Conservation (phyloP, 2,329 filamentous ascomycete species). For the Aspergillus texensis region DNA sequence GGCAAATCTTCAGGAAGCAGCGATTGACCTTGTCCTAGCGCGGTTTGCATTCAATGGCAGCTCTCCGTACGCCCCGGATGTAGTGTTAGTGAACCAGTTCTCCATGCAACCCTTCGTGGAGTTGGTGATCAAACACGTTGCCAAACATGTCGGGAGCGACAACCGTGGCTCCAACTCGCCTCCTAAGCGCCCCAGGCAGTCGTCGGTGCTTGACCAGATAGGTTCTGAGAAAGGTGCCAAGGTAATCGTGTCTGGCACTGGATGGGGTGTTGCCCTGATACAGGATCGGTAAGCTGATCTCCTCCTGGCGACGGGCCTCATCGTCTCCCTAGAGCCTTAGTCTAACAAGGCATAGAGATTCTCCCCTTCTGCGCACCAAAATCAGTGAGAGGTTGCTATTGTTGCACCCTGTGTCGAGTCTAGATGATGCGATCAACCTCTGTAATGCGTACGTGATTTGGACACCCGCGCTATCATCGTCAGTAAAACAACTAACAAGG, state of each 20-base stretch:
- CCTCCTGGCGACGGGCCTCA: not conserved
- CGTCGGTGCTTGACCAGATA: constrained; percentile 24
- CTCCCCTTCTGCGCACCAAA: constrained; percentile 42
- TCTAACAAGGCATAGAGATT: constrained; percentile 21
- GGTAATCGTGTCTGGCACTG: constrained; percentile 31
- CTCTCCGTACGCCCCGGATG: constrained; percentile 64
- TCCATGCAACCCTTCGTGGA: constrained; percentile 58
- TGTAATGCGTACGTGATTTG: constrained; percentile 35
- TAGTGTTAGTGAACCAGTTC: constrained; percentile 68
- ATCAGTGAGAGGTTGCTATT: constrained; percentile 46
- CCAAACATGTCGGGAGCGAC: constrained; percentile 26
- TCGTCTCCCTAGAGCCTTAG: constrained; percentile 3
- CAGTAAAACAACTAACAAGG: not conserved
- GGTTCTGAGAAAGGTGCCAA: constrained; percentile 30
- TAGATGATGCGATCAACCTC: constrained; percentile 59
- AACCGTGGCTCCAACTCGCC: constrained; percentile 21
- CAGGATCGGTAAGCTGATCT: constrained; percentile 26
- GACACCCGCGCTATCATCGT: not conserved
- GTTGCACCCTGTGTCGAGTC: constrained; percentile 51
- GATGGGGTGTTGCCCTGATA: constrained; percentile 33
- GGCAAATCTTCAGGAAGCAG: constrained; percentile 57
- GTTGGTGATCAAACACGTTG: constrained; percentile 46
- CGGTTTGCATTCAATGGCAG: constrained; percentile 58
- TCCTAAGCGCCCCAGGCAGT: not conserved
- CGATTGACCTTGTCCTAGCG: constrained; percentile 55